These are phyloP conservation scores for Crithidia acanthocephali DNA, from an alignment of 208 protist species.

Conservation along the genomic window DNA sequence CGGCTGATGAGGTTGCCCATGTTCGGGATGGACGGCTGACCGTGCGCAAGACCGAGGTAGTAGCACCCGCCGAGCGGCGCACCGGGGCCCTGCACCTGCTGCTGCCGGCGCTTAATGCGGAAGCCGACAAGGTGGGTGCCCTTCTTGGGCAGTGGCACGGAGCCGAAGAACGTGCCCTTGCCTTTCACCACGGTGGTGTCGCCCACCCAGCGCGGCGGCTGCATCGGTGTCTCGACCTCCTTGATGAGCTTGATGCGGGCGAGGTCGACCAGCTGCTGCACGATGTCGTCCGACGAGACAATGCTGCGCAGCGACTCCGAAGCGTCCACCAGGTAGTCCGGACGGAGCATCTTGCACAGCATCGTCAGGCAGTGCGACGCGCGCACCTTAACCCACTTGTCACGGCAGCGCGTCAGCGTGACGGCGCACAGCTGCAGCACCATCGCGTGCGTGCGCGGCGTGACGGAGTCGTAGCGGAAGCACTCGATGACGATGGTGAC, in stretches of 20 bases:
- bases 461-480: slow-evolving; percentile 78
- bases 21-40: slow-evolving; percentile 65
- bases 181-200: slow-evolving; percentile 61
- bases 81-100: slow-evolving; percentile 64
- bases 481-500: slow-evolving; percentile 77
- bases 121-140: slow-evolving; percentile 86
- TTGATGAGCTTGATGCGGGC: slow-evolving; percentile 50
- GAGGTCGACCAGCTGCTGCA: slow-evolving; percentile 68
- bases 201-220: slow-evolving; percentile 63
- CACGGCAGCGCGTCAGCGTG: slow-evolving; percentile 57
- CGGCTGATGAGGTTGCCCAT: slow-evolving; percentile 77
- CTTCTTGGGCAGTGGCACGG: slow-evolving; percentile 58
- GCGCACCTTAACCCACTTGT: slow-evolving; percentile 71
- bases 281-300: slow-evolving; percentile 50
- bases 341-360: slow-evolving; percentile 57
- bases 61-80: slow-evolving; percentile 88
- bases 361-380: slow-evolving; percentile 65
- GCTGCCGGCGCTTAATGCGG: slow-evolving; percentile 69
- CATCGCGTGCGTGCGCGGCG: slow-evolving; percentile 57
- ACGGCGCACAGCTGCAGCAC: slow-evolving; percentile 79
- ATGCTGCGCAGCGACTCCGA: slow-evolving; percentile 38
- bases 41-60: slow-evolving; percentile 84
- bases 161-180: slow-evolving; percentile 80
- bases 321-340: slow-evolving; percentile 58
- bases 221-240: slow-evolving; percentile 34